A percentile compares a stretch with the other conserved stretches of the same genome.
Evolutionary conservation across 2,329 filamentous ascomycete genomes (phyloP).

Genomic region (Arthrobotrys megalospora): DNA sequence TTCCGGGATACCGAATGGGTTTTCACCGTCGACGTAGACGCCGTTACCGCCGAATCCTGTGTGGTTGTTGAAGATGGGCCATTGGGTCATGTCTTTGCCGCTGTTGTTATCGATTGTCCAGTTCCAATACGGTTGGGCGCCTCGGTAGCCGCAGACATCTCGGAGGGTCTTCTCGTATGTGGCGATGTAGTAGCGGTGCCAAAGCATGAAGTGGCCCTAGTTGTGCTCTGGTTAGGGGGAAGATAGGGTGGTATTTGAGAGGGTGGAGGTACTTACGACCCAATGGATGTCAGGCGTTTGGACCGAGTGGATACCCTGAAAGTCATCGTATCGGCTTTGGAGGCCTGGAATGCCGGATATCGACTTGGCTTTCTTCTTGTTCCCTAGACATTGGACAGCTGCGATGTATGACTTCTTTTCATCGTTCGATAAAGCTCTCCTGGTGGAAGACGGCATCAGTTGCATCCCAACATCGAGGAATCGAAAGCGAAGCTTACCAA

Average conservation of each 20-base stretch:
- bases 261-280: constrained; percentile 62
- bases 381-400: constrained; percentile 67
- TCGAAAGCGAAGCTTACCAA: constrained; percentile 18
- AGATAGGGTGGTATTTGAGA: background rate
- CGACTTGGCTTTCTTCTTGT: constrained; percentile 65
- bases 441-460: constrained; percentile 5
- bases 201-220: constrained; percentile 67
- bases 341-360: constrained; percentile 66
- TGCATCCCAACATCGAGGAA: background rate
- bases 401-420: constrained; percentile 66
- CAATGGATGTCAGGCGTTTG: constrained; percentile 66
- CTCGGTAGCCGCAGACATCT: constrained; percentile 69
- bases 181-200: constrained; percentile 69
- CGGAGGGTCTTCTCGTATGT: constrained; percentile 69
- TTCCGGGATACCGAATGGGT: constrained; percentile 64
- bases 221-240: constrained; percentile 7
- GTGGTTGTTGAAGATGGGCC: constrained; percentile 60
- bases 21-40: constrained; percentile 64
- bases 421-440: constrained; percentile 60
- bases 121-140: constrained; percentile 68
- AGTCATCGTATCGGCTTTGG: constrained; percentile 67
- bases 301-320: constrained; percentile 67
- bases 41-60: constrained; percentile 67
- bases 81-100: constrained; percentile 59
- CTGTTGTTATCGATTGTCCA: constrained; percentile 66